Evolutionary conservation across 106 monocot species (phyloP), one percentile per base, ranked within the genome.

Genomic region (Cymbidium sinense): DNA sequence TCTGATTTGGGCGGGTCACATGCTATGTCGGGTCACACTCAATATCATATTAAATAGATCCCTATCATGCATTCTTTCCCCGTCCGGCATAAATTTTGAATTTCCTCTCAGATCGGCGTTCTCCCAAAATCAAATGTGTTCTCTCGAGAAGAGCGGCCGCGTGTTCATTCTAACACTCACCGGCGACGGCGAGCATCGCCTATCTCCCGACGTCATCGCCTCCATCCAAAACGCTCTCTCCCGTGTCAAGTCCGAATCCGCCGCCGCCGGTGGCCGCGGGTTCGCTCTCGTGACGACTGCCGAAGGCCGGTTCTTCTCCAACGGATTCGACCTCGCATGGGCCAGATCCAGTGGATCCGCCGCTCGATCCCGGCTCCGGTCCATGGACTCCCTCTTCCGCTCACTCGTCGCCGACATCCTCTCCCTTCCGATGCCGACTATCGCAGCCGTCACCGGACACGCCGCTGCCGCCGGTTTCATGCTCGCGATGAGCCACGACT

Each of bases 281-380:
- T 41, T 34, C 77, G 90, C 88, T 33, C 86, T 90, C 43, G 89
- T 90, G 84, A 85, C 84, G 29, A 43, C 81, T 67, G 86, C 77
- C 54, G 79, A 86, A 75, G 90, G 90, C 71, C 73, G 73, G 17
- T 93, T 88, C 88, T 93, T 93, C 90, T 85, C 88, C 83, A 93
- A 93, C 77, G 93, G 93, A 10, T 83, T 93, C 82, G 93, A 93
- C 78, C 88, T 93, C 72, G 72, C 78, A 27, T 93, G 85, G 90
- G 90, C 83, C 70, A 31, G 52, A 5, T 29, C 77, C 67, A 78
- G 79, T 15, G 74, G 74, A 39, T 81, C 89, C 52, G 79, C 41
- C 17, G 70, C 83, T 35, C 55, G 58, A 62, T 76, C 35, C 15
- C 77, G 85, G 7, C 81, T 82, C 75, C 1, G 1, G 6, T 79